Evolutionary conservation across 352 stramenopile species (phyloP).

Genomic region (Phytophthora chlamydospora): DNA sequence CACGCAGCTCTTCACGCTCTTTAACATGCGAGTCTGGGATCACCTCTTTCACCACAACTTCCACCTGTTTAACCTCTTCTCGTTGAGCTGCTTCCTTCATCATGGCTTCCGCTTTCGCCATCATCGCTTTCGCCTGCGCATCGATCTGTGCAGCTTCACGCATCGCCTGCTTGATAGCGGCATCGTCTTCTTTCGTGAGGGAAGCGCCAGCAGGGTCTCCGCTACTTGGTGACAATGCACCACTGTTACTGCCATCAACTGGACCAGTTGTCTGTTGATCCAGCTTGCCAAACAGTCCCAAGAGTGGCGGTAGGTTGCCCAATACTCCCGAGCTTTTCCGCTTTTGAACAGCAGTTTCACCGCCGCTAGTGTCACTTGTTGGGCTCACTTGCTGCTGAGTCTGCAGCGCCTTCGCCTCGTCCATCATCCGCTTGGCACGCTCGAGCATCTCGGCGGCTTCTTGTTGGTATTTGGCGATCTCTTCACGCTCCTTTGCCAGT

Average conservation of each 20-base stretch:
- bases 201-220: background rate
- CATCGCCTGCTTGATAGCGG: conserved; percentile 50
- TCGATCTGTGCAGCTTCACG: conserved; percentile 60
- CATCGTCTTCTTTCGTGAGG: conserved; percentile 31
- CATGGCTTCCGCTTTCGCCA: conserved; percentile 69
- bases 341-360: conserved; percentile 6
- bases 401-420: conserved; percentile 60
- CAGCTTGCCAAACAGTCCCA: conserved; percentile 30
- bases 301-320: conserved; percentile 26
- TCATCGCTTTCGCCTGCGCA: conserved; percentile 76
- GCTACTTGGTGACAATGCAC: background rate
- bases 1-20: conserved; percentile 64
- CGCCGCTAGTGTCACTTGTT: conserved; percentile 1
- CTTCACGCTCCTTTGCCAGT: conserved; percentile 61
- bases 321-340: conserved; percentile 30
- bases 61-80: conserved; percentile 44
- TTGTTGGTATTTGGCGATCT: conserved; percentile 66
- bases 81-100: conserved; percentile 63
- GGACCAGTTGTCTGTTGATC: conserved; percentile 11
- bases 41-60: conserved; percentile 83
- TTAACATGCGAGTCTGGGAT: conserved; percentile 72
- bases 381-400: conserved; percentile 17
- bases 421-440: conserved; percentile 74
- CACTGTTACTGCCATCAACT: background rate
- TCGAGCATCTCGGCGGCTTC: conserved; percentile 77